Evolutionary conservation across 2,329 filamentous ascomycete genomes (phyloP), one percentile per base, ranked within the genome.

Genomic region (Aspergillus chevalieri): DNA sequence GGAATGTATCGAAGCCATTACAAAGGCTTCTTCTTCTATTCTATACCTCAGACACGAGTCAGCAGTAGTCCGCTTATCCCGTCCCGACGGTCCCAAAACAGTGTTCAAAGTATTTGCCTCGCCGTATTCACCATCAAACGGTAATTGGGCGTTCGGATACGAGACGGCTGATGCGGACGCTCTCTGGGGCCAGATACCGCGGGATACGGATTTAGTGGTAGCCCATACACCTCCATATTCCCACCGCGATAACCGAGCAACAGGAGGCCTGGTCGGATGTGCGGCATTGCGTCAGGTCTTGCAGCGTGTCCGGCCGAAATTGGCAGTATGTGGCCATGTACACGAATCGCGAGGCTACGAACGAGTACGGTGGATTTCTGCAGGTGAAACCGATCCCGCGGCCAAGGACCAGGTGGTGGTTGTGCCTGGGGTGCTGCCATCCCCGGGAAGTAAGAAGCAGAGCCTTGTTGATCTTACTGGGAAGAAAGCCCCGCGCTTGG

Each of bases 311-410:
- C 70, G 74, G 47, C 80, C 80, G 22, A 62, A 66, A 54, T 62
- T 83, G 52, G 72, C 73, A 53, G 66, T 83, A 47, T 83, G 76
- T 59, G 81, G 80, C n/a, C 80, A 83, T 67, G 76, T 81, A 34
- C 80, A 83, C 65, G 74, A 78, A 58, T 75, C 72, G 39, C 67
- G 80, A 60, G 80, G 80, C 26, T 78, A 73, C 44, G 71, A 78
- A 57, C 67, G 75, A 26, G 68, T 82, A 24, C 63, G 62, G 41
- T 83, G 80, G 79, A 30, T 30, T 30, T 12, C 26, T 30, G 10
- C 26, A 30, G 12, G 26, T 30, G 26, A 12, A 30, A 30, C 26
- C 26, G 10, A 30, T 30, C 26, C 26, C 26, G 9, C 26, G 10
- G 26, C 26, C 24, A 47, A 33, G 17, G 12, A 19, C 14, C 41